Conservation (phyloP, 2,329 filamentous ascomycete genomes). For the Colletotrichum tabaci region DNA sequence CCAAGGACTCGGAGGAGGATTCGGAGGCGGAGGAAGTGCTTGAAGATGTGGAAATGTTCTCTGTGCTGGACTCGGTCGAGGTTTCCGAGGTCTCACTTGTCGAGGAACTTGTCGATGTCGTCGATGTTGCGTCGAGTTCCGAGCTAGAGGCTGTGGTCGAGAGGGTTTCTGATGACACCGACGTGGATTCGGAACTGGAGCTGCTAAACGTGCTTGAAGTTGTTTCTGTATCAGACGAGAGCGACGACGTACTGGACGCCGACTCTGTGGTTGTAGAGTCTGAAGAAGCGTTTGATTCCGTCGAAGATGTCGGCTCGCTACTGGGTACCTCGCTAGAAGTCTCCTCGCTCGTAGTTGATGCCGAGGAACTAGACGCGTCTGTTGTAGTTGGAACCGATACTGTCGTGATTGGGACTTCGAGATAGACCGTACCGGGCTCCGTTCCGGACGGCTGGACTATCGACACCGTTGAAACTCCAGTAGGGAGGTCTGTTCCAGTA, state of each 20-base stretch:
- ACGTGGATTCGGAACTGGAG: background rate
- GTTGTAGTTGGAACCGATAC: background rate
- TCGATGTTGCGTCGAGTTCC: background rate
- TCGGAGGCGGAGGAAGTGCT: background rate
- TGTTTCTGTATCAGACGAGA: background rate
- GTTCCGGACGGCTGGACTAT: background rate
- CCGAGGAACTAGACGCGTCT: background rate
- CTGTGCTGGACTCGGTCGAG: background rate
- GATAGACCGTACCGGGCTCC: slow-evolving; percentile 16
- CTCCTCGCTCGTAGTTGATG: background rate
- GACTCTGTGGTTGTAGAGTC: background rate
- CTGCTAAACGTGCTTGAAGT: background rate
- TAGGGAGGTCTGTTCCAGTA: background rate
- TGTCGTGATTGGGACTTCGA: background rate
- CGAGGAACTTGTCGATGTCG: background rate
- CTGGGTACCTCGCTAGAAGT: background rate
- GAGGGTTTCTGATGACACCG: background rate
- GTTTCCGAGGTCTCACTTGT: background rate
- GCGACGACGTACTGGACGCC: background rate
- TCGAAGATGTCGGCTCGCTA: background rate
- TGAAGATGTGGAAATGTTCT: background rate
- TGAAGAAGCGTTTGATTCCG: background rate
- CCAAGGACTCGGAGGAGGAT: background rate
- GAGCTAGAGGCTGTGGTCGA: background rate
- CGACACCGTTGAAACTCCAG: background rate